Conservation (phyloP, 2,329 filamentous ascomycete species). For the Trichoderma cornu-damae region DNA sequence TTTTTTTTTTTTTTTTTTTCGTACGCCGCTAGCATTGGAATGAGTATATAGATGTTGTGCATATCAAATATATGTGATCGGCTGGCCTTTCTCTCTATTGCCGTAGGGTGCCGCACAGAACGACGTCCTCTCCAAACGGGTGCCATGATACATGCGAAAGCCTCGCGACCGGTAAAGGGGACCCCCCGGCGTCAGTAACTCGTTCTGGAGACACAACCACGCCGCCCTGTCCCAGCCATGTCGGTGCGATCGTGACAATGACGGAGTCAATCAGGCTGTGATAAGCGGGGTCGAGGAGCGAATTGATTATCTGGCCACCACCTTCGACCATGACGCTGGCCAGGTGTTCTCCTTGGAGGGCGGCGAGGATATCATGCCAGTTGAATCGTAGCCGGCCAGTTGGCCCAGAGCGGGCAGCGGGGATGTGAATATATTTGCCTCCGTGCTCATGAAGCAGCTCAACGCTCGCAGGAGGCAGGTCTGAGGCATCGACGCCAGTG, state of each 20-base stretch:
- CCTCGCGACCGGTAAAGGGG: conserved; percentile 56
- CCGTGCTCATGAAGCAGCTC: conserved; percentile 44
- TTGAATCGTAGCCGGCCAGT: conserved; percentile 44
- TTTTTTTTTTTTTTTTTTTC: no score
- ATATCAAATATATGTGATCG: background rate
- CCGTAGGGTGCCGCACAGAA: conserved; percentile 65
- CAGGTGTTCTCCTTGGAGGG: conserved; percentile 56
- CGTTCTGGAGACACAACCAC: conserved; percentile 70
- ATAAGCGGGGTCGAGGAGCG: conserved; percentile 61
- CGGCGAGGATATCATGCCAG: conserved; percentile 61
- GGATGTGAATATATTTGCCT: conserved; percentile 47
- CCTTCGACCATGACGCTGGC: conserved; percentile 89
- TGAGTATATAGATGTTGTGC: background rate
- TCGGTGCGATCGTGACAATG: conserved; percentile 84
- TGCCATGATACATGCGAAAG: conserved; percentile 66
- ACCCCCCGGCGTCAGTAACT: conserved; percentile 44
- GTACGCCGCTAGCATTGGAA: background rate
- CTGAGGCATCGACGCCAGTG: conserved; percentile 39
- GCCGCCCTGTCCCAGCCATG: conserved; percentile 79
- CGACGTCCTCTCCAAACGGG: conserved; percentile 75
- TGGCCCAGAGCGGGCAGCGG: conserved; percentile 31
- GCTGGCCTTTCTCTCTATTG: conserved; percentile 21
- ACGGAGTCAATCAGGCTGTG: conserved; percentile 66
- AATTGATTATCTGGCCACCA: conserved; percentile 75
- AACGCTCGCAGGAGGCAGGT: conserved; percentile 42